phyloP scores from a whole-genome alignment of 1,139 yeast genomes.

The Debaryomyces sp. region DNA sequence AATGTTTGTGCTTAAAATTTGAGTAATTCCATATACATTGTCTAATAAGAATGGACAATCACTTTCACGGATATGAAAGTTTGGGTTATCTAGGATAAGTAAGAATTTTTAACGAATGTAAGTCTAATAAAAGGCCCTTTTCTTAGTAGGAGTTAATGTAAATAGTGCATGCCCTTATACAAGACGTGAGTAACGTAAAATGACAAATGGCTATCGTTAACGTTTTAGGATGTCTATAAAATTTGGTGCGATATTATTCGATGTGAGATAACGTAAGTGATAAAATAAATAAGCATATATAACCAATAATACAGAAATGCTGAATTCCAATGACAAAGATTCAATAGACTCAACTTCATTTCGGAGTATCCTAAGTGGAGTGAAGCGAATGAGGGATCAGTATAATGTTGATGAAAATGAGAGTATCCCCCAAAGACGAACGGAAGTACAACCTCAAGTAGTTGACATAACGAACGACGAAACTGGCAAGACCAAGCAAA shows the following conservation, averaged over 20 bases:
- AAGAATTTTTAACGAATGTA: too few relatives aligned
- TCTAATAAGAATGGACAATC: too few relatives aligned
- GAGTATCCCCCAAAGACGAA: neutral
- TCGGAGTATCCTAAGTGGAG: slow-evolving; percentile 66
- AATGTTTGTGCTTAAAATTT: too few relatives aligned
- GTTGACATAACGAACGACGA: neutral
- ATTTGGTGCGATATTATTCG: neutral
- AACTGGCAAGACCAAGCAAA: neutral
- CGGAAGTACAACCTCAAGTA: neutral
- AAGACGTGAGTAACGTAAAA: too few relatives aligned
- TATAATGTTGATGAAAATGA: slow-evolving; percentile 17
- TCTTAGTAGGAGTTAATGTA: too few relatives aligned
- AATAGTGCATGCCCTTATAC: too few relatives aligned
- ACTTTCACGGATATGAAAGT: too few relatives aligned
- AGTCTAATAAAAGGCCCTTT: too few relatives aligned
- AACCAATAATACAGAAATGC: neutral
- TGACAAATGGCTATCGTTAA: neutral
- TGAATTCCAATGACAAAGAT: neutral
- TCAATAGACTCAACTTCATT: slow-evolving; percentile 49
- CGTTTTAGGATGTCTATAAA: neutral
- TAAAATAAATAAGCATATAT: neutral
- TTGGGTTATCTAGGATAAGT: too few relatives aligned
- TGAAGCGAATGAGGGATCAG: slow-evolving; percentile 50
- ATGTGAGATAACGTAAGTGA: neutral
- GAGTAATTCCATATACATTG: too few relatives aligned